phyloP scores from a whole-genome alignment of 495 filamentous ascomycete species.

The Neurospora tetrasperma region DNA sequence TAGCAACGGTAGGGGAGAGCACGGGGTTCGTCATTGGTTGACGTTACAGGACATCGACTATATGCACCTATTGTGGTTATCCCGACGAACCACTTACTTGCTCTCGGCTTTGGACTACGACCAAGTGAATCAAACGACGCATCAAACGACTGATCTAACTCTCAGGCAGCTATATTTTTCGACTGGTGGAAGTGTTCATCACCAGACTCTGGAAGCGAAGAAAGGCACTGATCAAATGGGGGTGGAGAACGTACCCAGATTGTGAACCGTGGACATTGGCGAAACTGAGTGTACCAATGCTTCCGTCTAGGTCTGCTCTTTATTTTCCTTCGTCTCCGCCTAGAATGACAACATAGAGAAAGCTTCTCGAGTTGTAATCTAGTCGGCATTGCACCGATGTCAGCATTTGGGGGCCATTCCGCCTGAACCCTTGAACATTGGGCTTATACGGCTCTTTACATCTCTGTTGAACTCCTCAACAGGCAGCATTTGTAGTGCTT shows the following conservation, averaged over 20 bases:
- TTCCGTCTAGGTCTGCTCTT: neutral
- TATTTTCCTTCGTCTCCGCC: neutral
- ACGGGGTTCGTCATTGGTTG: neutral
- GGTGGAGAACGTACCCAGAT: neutral
- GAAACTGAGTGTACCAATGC: neutral
- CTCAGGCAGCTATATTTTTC: neutral
- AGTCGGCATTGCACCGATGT: neutral
- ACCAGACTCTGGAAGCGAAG: neutral
- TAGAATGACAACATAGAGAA: neutral
- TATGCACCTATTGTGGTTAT: neutral
- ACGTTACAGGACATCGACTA: neutral
- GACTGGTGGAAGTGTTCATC: neutral
- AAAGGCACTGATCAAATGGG: neutral
- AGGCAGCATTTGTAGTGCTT: neutral
- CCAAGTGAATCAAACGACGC: neutral
- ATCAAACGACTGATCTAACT: neutral
- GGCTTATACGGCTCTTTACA: neutral
- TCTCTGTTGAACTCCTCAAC: neutral
- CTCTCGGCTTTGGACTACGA: neutral
- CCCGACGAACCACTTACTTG: neutral
- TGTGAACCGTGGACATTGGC: neutral
- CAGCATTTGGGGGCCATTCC: neutral
- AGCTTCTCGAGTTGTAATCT: neutral
- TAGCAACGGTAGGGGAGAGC: neutral
- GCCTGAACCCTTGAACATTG: neutral